Base-by-base conservation (phyloP, 2,329 filamentous ascomycete genomes). In the Epichloe sylvatica region DNA sequence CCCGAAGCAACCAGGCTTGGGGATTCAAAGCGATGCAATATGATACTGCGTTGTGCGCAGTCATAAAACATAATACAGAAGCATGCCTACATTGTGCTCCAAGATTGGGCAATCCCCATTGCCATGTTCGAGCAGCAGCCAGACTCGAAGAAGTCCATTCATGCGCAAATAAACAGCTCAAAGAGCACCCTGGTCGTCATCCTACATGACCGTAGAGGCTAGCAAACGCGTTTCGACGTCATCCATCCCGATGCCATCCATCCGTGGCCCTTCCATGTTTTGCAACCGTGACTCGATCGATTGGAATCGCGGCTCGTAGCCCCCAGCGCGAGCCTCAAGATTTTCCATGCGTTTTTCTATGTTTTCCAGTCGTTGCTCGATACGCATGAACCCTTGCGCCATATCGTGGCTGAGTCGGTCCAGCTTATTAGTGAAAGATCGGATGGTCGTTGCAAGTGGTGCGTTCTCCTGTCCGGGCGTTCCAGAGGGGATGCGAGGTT, bases 401-500 rank as follows among this genome's bases (percentile, higher is more conserved):
- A 79, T 69, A 37, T 81, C 77, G 59, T 80, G 77, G 50, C 67
- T 70, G 52, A 80, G 67, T 33, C 77, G 74, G 53, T 81, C 77
- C 30, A 81, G 65, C 65, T 80, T 80, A 60, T 79, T 77, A 6
- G 70, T 76, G 43, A 80, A 68, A 44, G 72, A 77, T 45, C 77
- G 71, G 36, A 81, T 71, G 46, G 71, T 77, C 56, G 78, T 77
- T 2, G 74, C 73, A 51, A 79, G 67, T 1, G 77, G 76, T 4
- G 76, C 74, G 58, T 75, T 77, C 59, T 80, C 77, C 52, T 77
- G 73, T 25, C 76, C 75, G 1, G 75, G 71, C 1, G 71, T 69
- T 36, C 72, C 74, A 17, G 75, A 71, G 8, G 75, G 70, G 46
- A 77, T 65, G 52, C 77, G 74, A 34, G 77, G 73, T 56, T 80